Conservation (phyloP, 2,329 filamentous ascomycete genomes). For the Arthrobotrys pseudoclavata region DNA sequence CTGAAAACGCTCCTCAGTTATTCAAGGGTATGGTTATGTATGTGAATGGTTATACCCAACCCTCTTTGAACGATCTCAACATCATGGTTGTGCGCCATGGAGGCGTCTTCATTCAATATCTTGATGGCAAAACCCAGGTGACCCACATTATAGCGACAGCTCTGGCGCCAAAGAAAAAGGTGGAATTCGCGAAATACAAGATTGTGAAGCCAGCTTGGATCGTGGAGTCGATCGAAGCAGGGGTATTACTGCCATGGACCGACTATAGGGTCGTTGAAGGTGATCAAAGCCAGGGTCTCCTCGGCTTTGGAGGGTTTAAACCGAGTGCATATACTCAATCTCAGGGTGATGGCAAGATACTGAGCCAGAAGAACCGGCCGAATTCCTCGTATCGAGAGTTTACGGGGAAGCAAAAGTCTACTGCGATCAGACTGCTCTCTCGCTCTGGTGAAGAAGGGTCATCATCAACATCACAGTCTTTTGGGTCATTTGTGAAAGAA, state of each 20-base stretch:
- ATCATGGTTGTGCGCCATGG: slow-evolving; percentile 89
- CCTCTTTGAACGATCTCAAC: slow-evolving; percentile 89
- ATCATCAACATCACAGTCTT: slow-evolving; percentile 37
- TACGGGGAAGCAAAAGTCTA: slow-evolving; percentile 70
- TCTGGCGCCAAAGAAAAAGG: slow-evolving; percentile 89
- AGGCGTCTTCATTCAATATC: slow-evolving; percentile 93
- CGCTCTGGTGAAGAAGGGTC: slow-evolving; percentile 30
- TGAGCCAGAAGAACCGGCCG: slow-evolving; percentile 75
- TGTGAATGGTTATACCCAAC: slow-evolving; percentile 96
- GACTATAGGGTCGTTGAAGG: slow-evolving; percentile 87
- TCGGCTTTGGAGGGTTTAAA: slow-evolving; percentile 70
- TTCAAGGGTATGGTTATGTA: slow-evolving; percentile 93
- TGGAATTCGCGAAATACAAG: slow-evolving; percentile 88
- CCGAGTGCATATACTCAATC: slow-evolving; percentile 66
- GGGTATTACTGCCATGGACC: slow-evolving; percentile 86
- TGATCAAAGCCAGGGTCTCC: slow-evolving; percentile 82
- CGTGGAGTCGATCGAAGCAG: slow-evolving; percentile 86
- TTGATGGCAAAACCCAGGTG: slow-evolving; percentile 92
- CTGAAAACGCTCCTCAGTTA: slow-evolving; percentile 80
- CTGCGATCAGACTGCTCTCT: slow-evolving; percentile 27
- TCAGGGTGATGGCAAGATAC: slow-evolving; percentile 73
- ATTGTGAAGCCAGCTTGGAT: slow-evolving; percentile 97
- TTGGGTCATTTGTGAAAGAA: slow-evolving; percentile 22
- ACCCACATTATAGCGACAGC: slow-evolving; percentile 95
- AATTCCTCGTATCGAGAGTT: slow-evolving; percentile 82